Base-by-base conservation (phyloP, 2,329 filamentous ascomycete genomes). In the Xylariaceae sp. region DNA sequence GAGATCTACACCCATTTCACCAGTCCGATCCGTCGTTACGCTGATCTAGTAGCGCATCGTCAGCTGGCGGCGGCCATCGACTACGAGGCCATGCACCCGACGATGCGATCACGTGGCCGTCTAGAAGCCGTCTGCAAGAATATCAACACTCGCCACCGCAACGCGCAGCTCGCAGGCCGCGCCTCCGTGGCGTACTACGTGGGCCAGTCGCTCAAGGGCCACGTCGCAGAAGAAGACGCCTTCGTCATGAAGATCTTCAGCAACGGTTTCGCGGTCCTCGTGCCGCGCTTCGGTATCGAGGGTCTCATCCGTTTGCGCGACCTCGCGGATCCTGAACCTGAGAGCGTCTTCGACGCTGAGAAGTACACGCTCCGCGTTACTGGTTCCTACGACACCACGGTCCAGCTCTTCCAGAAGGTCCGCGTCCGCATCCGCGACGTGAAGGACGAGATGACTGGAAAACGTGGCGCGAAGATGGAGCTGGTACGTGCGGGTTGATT, bases 1-100 rank as follows among this genome's bases (percentile, higher is more conserved):
- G 90, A 95, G 70, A 99, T 99, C 73, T 99, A 99, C 78, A 99
- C 94, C 1, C 94, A 99, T 75, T 99, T 99, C 76, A 99, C 94
- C 0, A 95, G 90, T 2, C 95, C 94, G 2, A 99, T 99, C 72
- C 89, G 94, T 60, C 90, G 95, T 35, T 99, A 99, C 73, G 93
- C 93, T n/a, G 94, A 99, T 77, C 83, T 99, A 2, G 86, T 96
- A 58, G 93, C 91, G 4, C 93, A 99, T 74, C 84, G 93, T 11
- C 94, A 99, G 78, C 87, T 99, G 55, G 93, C 94, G 0, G 93
- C 94, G 8, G 92, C 94, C 35, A 97, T 99, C 70, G 90, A 88
- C 60, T 97, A 97, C 78, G 92, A 92, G 77, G 80, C 87, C 45
- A 82, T 94, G n/a, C 88, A 95, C 71, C 82, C 90, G 6, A 88